These are phyloP conservation scores for Crithidia bombi DNA, from an alignment of 208 protist genomes.

Conservation along the genomic window DNA sequence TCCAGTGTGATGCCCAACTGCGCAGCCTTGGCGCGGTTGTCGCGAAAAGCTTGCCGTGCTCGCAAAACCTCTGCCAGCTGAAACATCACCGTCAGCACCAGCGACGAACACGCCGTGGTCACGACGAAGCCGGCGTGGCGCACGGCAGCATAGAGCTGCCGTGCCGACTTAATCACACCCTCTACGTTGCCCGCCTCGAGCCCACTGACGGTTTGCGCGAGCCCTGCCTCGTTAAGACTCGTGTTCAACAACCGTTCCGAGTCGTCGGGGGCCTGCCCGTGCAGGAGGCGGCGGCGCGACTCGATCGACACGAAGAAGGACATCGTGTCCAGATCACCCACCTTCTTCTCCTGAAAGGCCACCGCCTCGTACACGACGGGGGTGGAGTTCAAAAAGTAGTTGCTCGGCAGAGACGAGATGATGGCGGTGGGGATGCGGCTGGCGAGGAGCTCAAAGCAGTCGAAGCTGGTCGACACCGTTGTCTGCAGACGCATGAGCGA, in stretches of 20 bases:
- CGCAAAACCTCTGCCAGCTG: conserved; percentile 50
- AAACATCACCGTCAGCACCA: conserved; percentile 52
- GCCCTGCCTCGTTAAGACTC: background rate
- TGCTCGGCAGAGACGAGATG: conserved; percentile 27
- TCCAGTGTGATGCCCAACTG: conserved; percentile 34
- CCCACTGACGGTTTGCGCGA: conserved; percentile 6
- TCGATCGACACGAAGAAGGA: conserved; percentile 57
- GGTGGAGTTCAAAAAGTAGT: conserved; percentile 33
- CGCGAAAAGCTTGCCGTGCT: conserved; percentile 31
- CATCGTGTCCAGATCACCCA: conserved; percentile 26
- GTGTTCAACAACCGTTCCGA: background rate
- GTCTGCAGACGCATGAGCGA: conserved; percentile 43
- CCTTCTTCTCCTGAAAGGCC: conserved; percentile 33
- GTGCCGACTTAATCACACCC: conserved; percentile 13
- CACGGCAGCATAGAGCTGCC: conserved; percentile 44
- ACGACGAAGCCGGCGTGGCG: conserved; percentile 46
- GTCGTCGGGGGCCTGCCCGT: conserved; percentile 15
- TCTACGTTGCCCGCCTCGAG: background rate
- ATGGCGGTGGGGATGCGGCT: conserved; percentile 33
- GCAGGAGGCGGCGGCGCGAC: conserved; percentile 38
- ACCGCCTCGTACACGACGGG: conserved; percentile 37
- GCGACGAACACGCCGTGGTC: conserved; percentile 53
- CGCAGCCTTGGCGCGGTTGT: conserved; percentile 27
- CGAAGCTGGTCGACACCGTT: conserved; percentile 42
- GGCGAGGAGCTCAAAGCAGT: conserved; percentile 51